Conservation (phyloP, 1,284 basidiomycete species). For the Ustilago nuda region DNA sequence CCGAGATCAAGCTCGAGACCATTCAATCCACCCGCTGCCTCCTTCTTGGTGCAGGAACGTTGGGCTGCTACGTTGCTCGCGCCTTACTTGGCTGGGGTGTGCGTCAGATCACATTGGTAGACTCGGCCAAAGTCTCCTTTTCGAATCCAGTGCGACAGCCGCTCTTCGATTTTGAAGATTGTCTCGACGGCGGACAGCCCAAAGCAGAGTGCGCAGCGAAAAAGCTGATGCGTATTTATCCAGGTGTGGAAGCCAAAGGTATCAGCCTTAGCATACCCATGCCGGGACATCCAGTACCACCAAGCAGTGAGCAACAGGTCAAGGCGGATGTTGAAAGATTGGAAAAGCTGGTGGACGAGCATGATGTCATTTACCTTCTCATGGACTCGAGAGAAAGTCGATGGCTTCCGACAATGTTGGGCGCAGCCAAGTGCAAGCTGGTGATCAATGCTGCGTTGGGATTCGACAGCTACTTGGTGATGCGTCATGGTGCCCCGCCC, state of each 20-base stretch:
- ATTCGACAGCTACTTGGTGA: slow-evolving; percentile 95
- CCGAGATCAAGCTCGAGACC: slow-evolving; percentile 86
- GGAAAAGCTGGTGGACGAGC: slow-evolving; percentile 81
- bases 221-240: slow-evolving; percentile 87
- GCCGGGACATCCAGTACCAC: slow-evolving; percentile 91
- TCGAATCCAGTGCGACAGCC: slow-evolving; percentile 98
- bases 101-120: slow-evolving; percentile 89
- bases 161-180: slow-evolving; percentile 93
- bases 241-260: slow-evolving; percentile 86
- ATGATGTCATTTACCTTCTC: slow-evolving; percentile 91
- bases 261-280: slow-evolving; percentile 86
- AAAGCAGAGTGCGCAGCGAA: slow-evolving; percentile 93
- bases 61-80: slow-evolving; percentile 95
- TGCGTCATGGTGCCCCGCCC: slow-evolving; percentile 86
- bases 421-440: slow-evolving; percentile 86
- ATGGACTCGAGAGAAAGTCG: slow-evolving; percentile 97
- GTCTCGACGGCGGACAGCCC: slow-evolving; percentile 88
- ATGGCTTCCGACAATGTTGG: slow-evolving; percentile 93
- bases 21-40: slow-evolving; percentile 84
- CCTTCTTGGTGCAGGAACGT: slow-evolving; percentile 90
- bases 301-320: slow-evolving; percentile 73
- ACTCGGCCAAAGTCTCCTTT: slow-evolving; percentile 89
- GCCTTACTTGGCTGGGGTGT: slow-evolving; percentile 91
- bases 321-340: slow-evolving; percentile 79
- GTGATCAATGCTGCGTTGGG: slow-evolving; percentile 95